A percentile compares a stretch with the other conserved stretches of the same genome.
Conservation (phyloP, 208 protist species). For the Crithidia brevicula region DNA sequence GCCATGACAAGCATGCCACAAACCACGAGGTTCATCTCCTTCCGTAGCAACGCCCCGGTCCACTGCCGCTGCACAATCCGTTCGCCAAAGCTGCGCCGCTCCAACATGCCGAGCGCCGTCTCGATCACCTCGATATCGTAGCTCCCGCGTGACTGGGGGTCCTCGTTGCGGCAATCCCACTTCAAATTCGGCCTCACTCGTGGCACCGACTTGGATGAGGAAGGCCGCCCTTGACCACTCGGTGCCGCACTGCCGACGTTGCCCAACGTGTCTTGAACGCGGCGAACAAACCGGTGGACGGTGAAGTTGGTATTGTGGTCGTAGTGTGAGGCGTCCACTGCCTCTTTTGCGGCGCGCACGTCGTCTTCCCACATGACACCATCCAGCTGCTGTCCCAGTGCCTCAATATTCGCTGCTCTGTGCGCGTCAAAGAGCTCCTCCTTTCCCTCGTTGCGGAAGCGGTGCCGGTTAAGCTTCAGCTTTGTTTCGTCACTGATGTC, state of each 20-base stretch:
- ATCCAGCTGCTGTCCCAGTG: slow-evolving; percentile 70
- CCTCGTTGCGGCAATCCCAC: slow-evolving; percentile 88
- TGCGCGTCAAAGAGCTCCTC: slow-evolving; percentile 67
- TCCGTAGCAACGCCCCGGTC: slow-evolving; percentile 47
- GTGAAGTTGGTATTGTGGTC: slow-evolving; percentile 53
- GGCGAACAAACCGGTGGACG: slow-evolving; percentile 65
- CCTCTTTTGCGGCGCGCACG: slow-evolving; percentile 79
- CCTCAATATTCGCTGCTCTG: slow-evolving; percentile 69
- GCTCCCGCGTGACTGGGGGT: slow-evolving; percentile 55
- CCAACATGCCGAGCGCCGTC: slow-evolving; percentile 62
- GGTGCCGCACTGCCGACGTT: slow-evolving; percentile 30
- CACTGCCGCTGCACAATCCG: slow-evolving; percentile 72
- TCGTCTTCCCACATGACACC: slow-evolving; percentile 79
- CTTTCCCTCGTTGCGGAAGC: slow-evolving; percentile 60
- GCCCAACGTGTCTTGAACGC: slow-evolving; percentile 62
- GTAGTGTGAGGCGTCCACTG: slow-evolving; percentile 79
- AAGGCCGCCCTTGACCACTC: slow-evolving; percentile 6
- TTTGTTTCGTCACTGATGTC: slow-evolving; percentile 82
- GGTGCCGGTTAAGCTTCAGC: slow-evolving; percentile 59
- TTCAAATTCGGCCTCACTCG: slow-evolving; percentile 18
- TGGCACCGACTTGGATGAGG: background rate
- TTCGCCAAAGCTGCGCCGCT: slow-evolving; percentile 48
- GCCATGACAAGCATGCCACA: slow-evolving; percentile 65
- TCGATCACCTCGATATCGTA: slow-evolving; percentile 78
- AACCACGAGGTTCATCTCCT: slow-evolving; percentile 66